Conservation (phyloP, 345 rosid species). For the Tarenaya hassleriana region DNA sequence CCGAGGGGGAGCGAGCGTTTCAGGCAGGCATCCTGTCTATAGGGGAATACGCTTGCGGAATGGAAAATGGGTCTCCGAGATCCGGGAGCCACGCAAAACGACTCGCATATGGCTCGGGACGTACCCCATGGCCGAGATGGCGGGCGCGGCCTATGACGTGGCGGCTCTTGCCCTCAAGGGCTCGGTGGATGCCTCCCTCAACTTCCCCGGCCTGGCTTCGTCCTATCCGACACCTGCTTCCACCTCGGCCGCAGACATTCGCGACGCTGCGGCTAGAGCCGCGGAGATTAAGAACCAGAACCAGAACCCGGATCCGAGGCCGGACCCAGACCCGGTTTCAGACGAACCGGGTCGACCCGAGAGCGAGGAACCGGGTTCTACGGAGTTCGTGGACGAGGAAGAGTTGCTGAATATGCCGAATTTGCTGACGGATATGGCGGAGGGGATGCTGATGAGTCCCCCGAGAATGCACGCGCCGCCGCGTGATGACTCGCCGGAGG, state of each 20-base stretch:
- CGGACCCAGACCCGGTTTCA: conserved; percentile 17
- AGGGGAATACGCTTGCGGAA: conserved; percentile 60
- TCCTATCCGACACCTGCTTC: conserved; percentile 52
- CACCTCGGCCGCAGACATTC: conserved; percentile 40
- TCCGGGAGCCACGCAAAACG: conserved; percentile 79
- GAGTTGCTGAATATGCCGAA: conserved; percentile 50
- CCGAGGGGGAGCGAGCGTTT: conserved; percentile 18
- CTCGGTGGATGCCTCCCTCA: conserved; percentile 40
- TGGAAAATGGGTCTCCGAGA: conserved; percentile 80
- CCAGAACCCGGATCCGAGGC: too few species aligned
- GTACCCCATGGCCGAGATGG: conserved; percentile 62
- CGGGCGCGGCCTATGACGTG: conserved; percentile 88
- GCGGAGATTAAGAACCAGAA: conserved; percentile 37
- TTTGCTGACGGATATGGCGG: conserved; percentile 68
- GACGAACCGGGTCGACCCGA: conserved; percentile 22
- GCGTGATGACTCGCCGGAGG: conserved; percentile 46
- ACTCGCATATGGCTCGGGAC: conserved; percentile 90
- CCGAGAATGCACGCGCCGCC: conserved; percentile 54
- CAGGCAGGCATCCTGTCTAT: conserved; percentile 39
- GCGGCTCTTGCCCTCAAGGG: conserved; percentile 73
- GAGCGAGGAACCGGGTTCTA: conserved; percentile 11
- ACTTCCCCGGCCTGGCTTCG: conserved; percentile 41
- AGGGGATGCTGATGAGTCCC: conserved; percentile 65
- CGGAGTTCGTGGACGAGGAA: conserved; percentile 50
- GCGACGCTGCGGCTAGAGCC: conserved; percentile 54